Base-by-base conservation (phyloP, 2,329 filamentous ascomycete species). In the Gremmenia infestans region DNA sequence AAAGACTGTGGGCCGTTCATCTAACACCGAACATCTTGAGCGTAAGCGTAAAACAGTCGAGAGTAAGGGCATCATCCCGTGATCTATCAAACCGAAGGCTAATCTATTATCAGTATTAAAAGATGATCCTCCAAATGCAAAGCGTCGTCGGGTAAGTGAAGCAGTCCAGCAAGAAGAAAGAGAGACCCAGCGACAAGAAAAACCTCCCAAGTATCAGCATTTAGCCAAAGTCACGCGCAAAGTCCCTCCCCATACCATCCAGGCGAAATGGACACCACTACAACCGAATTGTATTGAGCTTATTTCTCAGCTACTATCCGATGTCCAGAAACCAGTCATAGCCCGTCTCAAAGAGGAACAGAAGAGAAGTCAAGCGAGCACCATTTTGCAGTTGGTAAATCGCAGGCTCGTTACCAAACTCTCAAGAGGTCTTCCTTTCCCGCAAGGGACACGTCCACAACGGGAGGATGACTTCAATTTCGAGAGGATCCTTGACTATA, bases 241-340 rank as follows among this genome's bases (percentile, higher is more conserved):
- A 43, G 74, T 90, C 45, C 81, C 83, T n/a, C 81, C 79, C 58
- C 78, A 80, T 28, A 80, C 78, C 39, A 87, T 95, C 56, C 79
- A 87, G 43, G 73, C 85, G 43, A 89, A 87, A 67, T 91, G 87
- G 87, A 73, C 76, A 2, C 75, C 81, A 5, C 75, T 89, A 5
- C 76, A 81, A 4, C 68, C 73, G 6, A 71, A 76, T 23, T 81
- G 85, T 43, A 71, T 87, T 53, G 72, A 78, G 7, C 78, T 78
- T 51, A 76, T 86, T n/a, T 73, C 76, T 17, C 69, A 74, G 15
- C 75, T 88, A 28, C 72, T 90, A 35, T 72, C 76, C 22, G 78
- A 83, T 60, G 78, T 82, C 50, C 81, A 85, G 62, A 79, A 80
- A 15, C 82, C 86, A 14, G 80, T 88, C 46, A 76, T 88, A 12